Percentiles rank a stretch among this genome's conserved stretches.
Conservation (phyloP, 306 rosid genomes). For the Comarum palustre region DNA sequence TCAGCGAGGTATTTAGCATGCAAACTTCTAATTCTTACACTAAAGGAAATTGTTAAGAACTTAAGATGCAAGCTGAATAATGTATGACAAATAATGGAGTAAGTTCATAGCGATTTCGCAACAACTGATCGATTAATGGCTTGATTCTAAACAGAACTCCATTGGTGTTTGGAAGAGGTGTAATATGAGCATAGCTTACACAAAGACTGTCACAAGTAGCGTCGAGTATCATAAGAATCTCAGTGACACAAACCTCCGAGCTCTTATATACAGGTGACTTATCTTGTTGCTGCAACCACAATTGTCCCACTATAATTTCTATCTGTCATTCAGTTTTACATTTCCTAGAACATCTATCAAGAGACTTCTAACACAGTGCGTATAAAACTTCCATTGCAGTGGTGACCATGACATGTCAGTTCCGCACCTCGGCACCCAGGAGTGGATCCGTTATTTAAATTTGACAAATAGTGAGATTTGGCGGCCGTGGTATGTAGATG, state of each 20-base stretch:
- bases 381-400: constrained; percentile 8
- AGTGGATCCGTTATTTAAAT: constrained; percentile 25
- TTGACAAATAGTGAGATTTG: constrained; percentile 18
- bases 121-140: not conserved
- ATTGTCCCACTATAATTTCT: not conserved
- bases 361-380: not conserved
- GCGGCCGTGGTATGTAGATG: constrained; percentile 32
- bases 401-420: constrained; percentile 32
- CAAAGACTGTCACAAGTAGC: constrained; percentile 23
- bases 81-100: not conserved
- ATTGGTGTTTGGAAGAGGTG: constrained; percentile 32
- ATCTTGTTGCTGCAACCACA: not conserved
- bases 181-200: constrained; percentile 30
- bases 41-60: not conserved
- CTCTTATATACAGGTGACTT: constrained; percentile 31
- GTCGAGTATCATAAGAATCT: constrained; percentile 27
- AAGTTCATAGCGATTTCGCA: not conserved
- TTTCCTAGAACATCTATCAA: not conserved
- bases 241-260: constrained; percentile 22
- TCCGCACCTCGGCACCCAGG: constrained; percentile 28
- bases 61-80: not conserved
- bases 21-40: not conserved
- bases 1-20: constrained; percentile 15
- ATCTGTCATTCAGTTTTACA: not conserved
- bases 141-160: constrained; percentile 14